phyloP scores from a whole-genome alignment of 2,329 filamentous ascomycete genomes.

The Pseudopithomyces chartarum region DNA sequence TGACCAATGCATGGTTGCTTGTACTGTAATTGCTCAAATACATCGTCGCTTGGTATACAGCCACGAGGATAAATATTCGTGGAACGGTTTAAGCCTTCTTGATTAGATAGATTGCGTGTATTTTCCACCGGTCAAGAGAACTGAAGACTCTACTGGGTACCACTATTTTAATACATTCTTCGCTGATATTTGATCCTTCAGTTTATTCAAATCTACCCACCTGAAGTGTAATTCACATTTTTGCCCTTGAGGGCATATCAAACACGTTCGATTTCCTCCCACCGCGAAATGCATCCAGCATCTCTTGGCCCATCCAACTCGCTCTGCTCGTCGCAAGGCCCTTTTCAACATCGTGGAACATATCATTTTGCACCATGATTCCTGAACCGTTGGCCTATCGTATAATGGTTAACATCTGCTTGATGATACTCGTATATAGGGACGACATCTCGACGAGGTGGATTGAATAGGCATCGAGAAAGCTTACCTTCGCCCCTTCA shows the following conservation, averaged over 20 bases:
- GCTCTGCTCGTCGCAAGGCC: constrained; percentile 53
- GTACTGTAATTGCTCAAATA: too few species aligned
- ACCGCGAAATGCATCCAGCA: constrained; percentile 55
- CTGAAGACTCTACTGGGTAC: too few species aligned
- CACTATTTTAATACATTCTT: too few species aligned
- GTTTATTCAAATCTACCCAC: too few species aligned
- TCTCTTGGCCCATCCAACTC: constrained; percentile 57
- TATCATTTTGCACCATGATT: constrained; percentile 52
- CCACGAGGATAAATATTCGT: too few species aligned
- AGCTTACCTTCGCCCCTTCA: constrained; percentile 39
- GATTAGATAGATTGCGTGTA: too few species aligned
- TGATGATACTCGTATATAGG: background rate
- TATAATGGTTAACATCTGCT: background rate
- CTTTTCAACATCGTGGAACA: constrained; percentile 51
- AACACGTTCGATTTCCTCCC: constrained; percentile 46
- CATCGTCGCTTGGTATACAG: too few species aligned
- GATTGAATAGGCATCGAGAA: background rate
- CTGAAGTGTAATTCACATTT: constrained; percentile 18
- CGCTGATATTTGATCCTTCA: too few species aligned
- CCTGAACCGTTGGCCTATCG: constrained; percentile 50
- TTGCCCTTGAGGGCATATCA: constrained; percentile 26
- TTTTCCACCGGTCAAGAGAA: too few species aligned
- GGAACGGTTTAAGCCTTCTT: too few species aligned
- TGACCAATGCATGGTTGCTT: too few species aligned
- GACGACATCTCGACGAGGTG: background rate